phyloP scores from a whole-genome alignment of 2,329 filamentous ascomycete species.

The Ustulina deusta region DNA sequence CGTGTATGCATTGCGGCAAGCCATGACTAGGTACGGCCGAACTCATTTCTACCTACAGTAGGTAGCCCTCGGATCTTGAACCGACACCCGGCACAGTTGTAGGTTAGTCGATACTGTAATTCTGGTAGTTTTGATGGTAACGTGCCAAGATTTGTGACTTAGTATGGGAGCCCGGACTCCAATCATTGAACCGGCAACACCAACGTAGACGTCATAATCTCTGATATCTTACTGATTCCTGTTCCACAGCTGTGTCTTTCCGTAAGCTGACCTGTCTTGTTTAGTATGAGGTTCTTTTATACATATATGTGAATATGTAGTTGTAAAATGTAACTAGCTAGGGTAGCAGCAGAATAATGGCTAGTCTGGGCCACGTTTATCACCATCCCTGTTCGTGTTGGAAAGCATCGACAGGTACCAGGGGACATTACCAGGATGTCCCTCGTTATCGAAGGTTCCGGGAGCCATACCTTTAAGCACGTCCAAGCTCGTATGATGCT shows the following conservation, averaged over 20 bases:
- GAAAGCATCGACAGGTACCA: conserved; percentile 25
- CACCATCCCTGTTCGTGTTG: conserved; percentile 30
- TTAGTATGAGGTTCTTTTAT: not conserved
- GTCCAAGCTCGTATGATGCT: conserved; percentile 30
- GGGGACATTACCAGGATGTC: conserved; percentile 14
- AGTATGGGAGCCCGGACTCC: not conserved
- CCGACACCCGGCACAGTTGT: not conserved
- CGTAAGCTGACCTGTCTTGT: conserved; percentile 1
- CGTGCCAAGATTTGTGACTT: conserved; percentile 26
- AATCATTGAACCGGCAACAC: conserved; percentile 8
- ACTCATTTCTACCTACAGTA: not conserved
- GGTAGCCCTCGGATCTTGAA: not conserved
- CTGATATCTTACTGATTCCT: conserved; percentile 4
- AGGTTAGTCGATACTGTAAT: not conserved
- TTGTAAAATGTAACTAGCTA: not conserved
- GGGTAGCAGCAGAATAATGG: conserved; percentile 10
- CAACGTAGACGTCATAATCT: conserved; percentile 26
- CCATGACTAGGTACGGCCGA: not conserved
- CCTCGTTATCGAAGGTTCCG: conserved; percentile 21
- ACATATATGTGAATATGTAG: conserved; percentile 1
- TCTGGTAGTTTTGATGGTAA: conserved; percentile 7
- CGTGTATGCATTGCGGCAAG: conserved; percentile 46
- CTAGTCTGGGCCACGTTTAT: conserved; percentile 21
- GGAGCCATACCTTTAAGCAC: conserved; percentile 11
- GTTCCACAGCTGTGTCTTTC: conserved; percentile 7